Evolutionary conservation across 1,139 yeast species (phyloP), one percentile per base, ranked within the genome.

Genomic region (Suhomyces panamericanus): DNA sequence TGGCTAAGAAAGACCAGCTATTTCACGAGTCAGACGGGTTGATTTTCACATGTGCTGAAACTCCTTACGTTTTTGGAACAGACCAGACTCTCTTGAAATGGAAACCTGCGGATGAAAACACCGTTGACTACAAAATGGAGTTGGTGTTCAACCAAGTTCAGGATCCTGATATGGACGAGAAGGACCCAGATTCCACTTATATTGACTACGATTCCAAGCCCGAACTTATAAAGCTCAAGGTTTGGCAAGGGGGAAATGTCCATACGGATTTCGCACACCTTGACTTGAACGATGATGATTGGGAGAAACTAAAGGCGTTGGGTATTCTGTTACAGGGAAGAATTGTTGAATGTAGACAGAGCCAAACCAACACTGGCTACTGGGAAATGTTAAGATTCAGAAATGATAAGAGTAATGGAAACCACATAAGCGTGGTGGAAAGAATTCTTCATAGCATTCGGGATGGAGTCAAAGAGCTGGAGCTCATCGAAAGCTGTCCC

Each of bases 41-140:
- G 32, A 89, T 95, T 49, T 88, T 89, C 63, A 95, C 99, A 1
- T 88, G 96, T 55, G 87, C 95, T 30, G 89, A 83, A 48, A 80
- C 95, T 0, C 95, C 96, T 0, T 95, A 95, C 65, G 77, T 81
- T 4, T 81, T 84, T 53, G 98, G 98, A 11, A 91, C 98, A 0
- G 98, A 93, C 62, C 78, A 80, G 4, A 80, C 85, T 2, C 63
- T 87, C 39, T 68, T 95, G 45, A 95, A 95, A 64, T 95, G 99
- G 99, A 95, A 95, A 58, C 98, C 99, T 0, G 90, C 96, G 9
- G 87, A 88, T 49, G 99, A 93, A 64, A 95, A 95, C 58, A 85
- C 97, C 0, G 78, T 95, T 30, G 99, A 95, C 65, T 93, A 88
- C 65, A 84, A 85, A 59, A 63, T 95, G 49, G 78, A 79, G 32